phyloP scores from a whole-genome alignment of 257 asterid species.

The Rhazya stricta region DNA sequence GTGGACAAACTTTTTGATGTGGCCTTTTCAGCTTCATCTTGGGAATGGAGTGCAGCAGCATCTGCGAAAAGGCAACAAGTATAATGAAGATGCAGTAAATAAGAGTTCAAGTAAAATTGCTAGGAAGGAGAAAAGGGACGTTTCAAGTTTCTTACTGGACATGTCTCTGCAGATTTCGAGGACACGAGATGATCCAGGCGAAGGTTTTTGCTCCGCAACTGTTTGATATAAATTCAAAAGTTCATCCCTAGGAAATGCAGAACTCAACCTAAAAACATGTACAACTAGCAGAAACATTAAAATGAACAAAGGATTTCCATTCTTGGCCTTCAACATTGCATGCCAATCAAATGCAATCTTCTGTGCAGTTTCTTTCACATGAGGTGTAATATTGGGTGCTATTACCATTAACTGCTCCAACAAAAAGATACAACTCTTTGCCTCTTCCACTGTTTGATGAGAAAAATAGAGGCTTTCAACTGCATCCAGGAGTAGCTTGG shows the following conservation, averaged over 20 bases:
- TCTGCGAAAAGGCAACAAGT: not conserved
- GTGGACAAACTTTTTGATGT: not conserved
- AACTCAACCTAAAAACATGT: conserved; percentile 4
- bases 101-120: not conserved
- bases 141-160: conserved; percentile 15
- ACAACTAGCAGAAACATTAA: conserved; percentile 8
- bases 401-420: conserved; percentile 13
- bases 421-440: conserved; percentile 14
- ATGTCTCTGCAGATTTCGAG: conserved; percentile 2
- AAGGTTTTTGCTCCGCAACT: not conserved
- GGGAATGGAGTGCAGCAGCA: not conserved
- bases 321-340: conserved; percentile 1
- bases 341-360: conserved; percentile 14
- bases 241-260: not conserved
- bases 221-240: conserved; percentile 8
- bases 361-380: conserved; percentile 10
- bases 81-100: not conserved
- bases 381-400: conserved; percentile 7
- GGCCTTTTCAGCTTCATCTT: not conserved
- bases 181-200: not conserved
- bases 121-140: not conserved
- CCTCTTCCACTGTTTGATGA: not conserved
- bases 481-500: conserved; percentile 12
- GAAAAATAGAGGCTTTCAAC: conserved; percentile 13
- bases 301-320: not conserved